Evolutionary conservation across 805 yeast species (phyloP), one percentile per base, ranked within the genome.

Genomic region (Kodamaea hsintzibuensis): DNA sequence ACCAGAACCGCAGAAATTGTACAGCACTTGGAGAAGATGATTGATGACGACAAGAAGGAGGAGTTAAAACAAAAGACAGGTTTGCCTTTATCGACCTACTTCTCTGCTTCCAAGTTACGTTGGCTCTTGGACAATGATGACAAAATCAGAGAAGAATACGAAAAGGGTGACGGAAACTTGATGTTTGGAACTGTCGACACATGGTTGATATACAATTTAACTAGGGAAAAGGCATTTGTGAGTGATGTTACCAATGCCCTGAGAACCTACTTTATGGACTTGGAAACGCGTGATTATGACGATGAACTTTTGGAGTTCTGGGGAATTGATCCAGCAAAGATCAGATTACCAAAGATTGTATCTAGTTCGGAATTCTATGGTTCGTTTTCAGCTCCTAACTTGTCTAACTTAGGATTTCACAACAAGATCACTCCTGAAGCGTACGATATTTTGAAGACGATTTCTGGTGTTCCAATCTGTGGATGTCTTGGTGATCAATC

Each of bases 401-500:
- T 83, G 53, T 72, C 78, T 9, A 65, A 71, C 55, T 72, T 81
- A 63, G 84, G 84, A 19, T 77, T 80, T 70, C 79, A 80, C 60
- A 78, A 75, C 60, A 73, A 72, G 45, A 76, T 82, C 57, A 78
- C 85, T 42, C 70, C 75, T 38, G 82, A 79, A 56, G 85, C 88
- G 7, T 67, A 74, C 49, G 81, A 80, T 45, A 77, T 79, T 53
- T 69, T 81, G 54, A 66, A 68, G 44, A 65, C 82, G 22, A 77
- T 86, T 56, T 76, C 78, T 50, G 85, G 81, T 45, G 77, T 86
- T 25, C 96, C 97, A 37, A 83, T 92, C 54, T 82, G 89, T 62
- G 97, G 97, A 45, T 89, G 96, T 72, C 77, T 92, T 30, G 98
- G 98, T 55, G 98, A 92, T 73, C 98, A 92, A 75, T 84, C 92